phyloP scores from a whole-genome alignment of 2,329 filamentous ascomycete genomes.

The Neodidymelliopsis sp. region DNA sequence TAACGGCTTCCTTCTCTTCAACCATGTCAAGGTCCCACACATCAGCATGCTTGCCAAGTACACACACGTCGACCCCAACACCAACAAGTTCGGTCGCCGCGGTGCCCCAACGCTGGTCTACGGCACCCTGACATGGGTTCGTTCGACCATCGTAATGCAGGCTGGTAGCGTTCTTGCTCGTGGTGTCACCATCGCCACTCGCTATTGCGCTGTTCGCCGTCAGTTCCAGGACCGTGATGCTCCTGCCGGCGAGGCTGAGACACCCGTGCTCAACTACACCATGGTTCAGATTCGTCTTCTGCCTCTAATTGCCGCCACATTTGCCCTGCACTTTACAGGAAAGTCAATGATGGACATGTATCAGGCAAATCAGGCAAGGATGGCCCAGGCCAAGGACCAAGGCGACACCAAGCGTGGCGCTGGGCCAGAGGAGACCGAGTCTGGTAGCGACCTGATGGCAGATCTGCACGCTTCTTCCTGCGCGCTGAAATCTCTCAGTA shows the following conservation, averaged over 20 bases:
- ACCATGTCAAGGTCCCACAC: conserved; percentile 77
- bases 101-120: conserved; percentile 73
- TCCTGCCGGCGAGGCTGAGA: conserved; percentile 67
- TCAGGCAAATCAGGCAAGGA: conserved; percentile 73
- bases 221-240: conserved; percentile 81
- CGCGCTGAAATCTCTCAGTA: conserved; percentile 76
- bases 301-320: conserved; percentile 75
- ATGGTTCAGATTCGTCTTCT: conserved; percentile 80
- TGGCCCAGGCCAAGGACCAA: conserved; percentile 54
- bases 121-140: conserved; percentile 78
- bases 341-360: conserved; percentile 78
- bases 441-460: conserved; percentile 72
- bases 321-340: conserved; percentile 81
- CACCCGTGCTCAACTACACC: conserved; percentile 80
- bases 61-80: conserved; percentile 72
- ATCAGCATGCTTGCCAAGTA: conserved; percentile 76
- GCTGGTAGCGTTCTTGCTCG: conserved; percentile 75
- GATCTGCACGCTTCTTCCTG: conserved; percentile 80
- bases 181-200: conserved; percentile 78
- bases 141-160: conserved; percentile 76
- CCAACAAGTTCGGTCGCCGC: conserved; percentile 72
- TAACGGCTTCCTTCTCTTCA: conserved; percentile 80
- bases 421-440: conserved; percentile 71
- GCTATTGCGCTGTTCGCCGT: conserved; percentile 76
- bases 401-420: conserved; percentile 57